These are phyloP conservation scores for Apiospora phragmitis DNA, from an alignment of 2,329 filamentous ascomycete genomes.

Conservation along the genomic window DNA sequence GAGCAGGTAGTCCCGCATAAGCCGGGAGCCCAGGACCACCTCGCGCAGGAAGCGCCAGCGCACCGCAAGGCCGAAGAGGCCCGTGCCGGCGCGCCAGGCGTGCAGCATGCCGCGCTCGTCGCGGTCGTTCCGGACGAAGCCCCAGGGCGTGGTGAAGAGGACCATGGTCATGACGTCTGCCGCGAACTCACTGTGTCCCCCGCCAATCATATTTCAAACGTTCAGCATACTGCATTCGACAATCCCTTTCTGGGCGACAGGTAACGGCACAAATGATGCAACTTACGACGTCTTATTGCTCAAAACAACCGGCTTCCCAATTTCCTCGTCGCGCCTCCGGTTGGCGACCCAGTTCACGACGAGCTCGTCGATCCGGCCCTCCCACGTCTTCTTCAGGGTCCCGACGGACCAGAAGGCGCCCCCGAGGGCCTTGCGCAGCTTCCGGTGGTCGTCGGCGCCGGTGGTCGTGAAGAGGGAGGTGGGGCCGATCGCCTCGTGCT, in stretches of 20 bases:
- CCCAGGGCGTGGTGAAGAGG: conserved; percentile 37
- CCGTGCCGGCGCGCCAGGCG: conserved; percentile 37
- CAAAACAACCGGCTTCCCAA: conserved; percentile 28
- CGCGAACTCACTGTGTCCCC: conserved; percentile 33
- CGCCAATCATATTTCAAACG: too few relatives aligned
- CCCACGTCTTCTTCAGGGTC: conserved; percentile 39
- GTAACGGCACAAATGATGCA: too few relatives aligned
- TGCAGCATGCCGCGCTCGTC: conserved; percentile 37
- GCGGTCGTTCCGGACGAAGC: conserved; percentile 37
- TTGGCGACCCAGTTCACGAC: conserved; percentile 34
- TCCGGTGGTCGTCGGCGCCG: conserved; percentile 34
- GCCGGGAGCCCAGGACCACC: conserved; percentile 28
- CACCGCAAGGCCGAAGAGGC: conserved; percentile 37
- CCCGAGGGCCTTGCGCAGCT: conserved; percentile 36
- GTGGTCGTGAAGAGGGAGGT: conserved; percentile 31
- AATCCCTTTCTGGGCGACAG: not conserved
- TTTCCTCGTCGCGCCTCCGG: conserved; percentile 29
- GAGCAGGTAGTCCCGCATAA: conserved; percentile 27
- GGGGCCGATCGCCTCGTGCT: conserved; percentile 36
- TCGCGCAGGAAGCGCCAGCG: conserved; percentile 35
- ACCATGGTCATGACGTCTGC: conserved; percentile 43
- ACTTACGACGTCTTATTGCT: conserved; percentile 35
- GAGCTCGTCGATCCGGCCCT: conserved; percentile 36
- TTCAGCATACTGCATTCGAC: not conserved
- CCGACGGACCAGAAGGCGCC: conserved; percentile 36